Base-by-base conservation (phyloP, 1,284 basidiomycete species). In the Heterobasidion annosum region DNA sequence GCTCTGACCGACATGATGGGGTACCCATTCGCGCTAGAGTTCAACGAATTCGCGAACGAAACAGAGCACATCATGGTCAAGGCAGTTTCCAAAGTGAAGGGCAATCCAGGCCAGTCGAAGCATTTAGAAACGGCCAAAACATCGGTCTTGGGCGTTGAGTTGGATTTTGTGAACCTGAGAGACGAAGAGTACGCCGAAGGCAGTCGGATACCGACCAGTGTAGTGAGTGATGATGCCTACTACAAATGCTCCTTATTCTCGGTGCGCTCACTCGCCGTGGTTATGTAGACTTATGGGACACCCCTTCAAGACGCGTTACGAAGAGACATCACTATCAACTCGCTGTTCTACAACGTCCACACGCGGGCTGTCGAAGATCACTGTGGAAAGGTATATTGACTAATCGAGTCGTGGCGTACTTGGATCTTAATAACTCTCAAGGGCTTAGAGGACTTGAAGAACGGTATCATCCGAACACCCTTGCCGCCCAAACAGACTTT, bases 91-190 rank as follows among this genome's bases (percentile, higher is more conserved):
- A 92, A 87, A 64, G 94, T 99, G 56, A 92, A 91, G 53, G 88
- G 88, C 58, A 98, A 99, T 64, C 96, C 97, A 0, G 93, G 96
- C 49, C 97, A 99, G 72, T 96, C 92, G 54, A 99, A 99, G 69
- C 97, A 98, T 70, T 78, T 99, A 37, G 96, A 99, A 71, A 98
- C 97, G 0, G 96, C 94, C 0, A 89, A 88, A n/a, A 89, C 93
- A 34, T 83, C 80, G 34, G 75, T 99, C 32, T 76, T 93, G 50
- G 94, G 83, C 2, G 73, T 92, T 48, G 91, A 94, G 56, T 76
- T 99, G 52, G 97, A 99, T 69, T 88, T 98, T 63, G 97, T 99
- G 10, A 98, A 98, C 65, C 74, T 99, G 49, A 76, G 97, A 56
- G 91, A 86, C 58, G 97, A 98, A 68, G 93, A 90, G 61, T 99